Percentiles rank a stretch among this genome's conserved stretches.
Evolutionary conservation across 2,329 filamentous ascomycete genomes (phyloP).

Genomic region (Penicillium brevicompactum): DNA sequence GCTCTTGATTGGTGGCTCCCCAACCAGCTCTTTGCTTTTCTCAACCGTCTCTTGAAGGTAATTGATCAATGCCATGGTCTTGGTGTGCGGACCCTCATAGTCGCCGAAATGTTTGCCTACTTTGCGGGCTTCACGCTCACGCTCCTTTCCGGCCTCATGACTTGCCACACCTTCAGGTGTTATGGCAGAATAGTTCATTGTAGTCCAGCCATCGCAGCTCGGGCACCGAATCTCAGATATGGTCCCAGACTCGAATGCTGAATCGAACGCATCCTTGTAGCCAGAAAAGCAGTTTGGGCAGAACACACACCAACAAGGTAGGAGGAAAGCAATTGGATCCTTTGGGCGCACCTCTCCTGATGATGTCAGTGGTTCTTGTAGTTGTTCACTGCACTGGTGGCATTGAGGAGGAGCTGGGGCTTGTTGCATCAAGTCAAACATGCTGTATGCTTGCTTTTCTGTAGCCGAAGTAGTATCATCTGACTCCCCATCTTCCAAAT

Average conservation of each 20-base stretch:
- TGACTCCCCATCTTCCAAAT: slow-evolving; percentile 74
- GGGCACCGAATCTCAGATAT: slow-evolving; percentile 63
- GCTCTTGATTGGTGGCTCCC: slow-evolving; percentile 80
- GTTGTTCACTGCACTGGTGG: slow-evolving; percentile 66
- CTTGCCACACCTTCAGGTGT: slow-evolving; percentile 58
- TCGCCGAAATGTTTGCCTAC: slow-evolving; percentile 63
- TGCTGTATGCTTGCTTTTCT: slow-evolving; percentile 77
- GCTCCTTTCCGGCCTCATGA: slow-evolving; percentile 57
- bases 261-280: slow-evolving; percentile 58
- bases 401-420: slow-evolving; percentile 74
- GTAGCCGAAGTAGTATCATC: slow-evolving; percentile 60
- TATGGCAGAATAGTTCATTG: slow-evolving; percentile 68
- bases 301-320: slow-evolving; percentile 82
- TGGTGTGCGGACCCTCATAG: slow-evolving; percentile 87
- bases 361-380: slow-evolving; percentile 57
- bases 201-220: slow-evolving; percentile 67
- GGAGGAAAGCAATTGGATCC: slow-evolving; percentile 69
- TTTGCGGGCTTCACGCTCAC: slow-evolving; percentile 54
- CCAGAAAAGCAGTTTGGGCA: slow-evolving; percentile 71
- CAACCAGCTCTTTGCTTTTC: slow-evolving; percentile 54
- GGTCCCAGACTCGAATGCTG: slow-evolving; percentile 47
- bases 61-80: slow-evolving; percentile 80
- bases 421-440: slow-evolving; percentile 81
- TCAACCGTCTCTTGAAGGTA: slow-evolving; percentile 68
- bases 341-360: slow-evolving; percentile 55